Percentiles rank a stretch among this genome's conserved stretches.
Evolutionary conservation across 371 early-diverging fungal genomes (phyloP).

Genomic region (Nematocida displodere): DNA sequence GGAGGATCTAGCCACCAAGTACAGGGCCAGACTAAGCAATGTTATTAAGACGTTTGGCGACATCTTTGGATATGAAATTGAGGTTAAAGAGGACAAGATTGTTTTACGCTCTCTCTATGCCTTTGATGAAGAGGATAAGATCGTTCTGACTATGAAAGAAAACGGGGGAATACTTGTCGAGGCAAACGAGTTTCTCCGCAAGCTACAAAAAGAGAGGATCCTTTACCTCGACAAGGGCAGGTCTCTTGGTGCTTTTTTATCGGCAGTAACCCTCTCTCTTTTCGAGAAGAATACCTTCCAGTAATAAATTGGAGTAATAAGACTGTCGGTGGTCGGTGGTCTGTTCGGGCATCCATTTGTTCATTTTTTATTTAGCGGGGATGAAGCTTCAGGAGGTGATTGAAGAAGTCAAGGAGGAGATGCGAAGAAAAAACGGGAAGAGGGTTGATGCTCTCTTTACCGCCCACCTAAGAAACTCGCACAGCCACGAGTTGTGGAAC

Average conservation of each 20-base stretch:
- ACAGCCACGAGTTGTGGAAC: slow-evolving; percentile 45
- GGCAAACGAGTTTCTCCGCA: slow-evolving; percentile 53
- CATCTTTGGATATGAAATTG: slow-evolving; percentile 50
- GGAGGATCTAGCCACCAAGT: slow-evolving; percentile 11
- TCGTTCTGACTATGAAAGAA: slow-evolving; percentile 51
- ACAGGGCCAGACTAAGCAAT: slow-evolving; percentile 13
- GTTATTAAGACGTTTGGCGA: slow-evolving; percentile 9
- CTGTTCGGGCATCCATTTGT: background rate
- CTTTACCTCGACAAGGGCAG: slow-evolving; percentile 57
- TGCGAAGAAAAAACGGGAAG: slow-evolving; percentile 42
- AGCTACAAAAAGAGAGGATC: slow-evolving; percentile 52
- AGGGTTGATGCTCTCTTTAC: slow-evolving; percentile 54
- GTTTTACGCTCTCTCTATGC: slow-evolving; percentile 58
- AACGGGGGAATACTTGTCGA: slow-evolving; percentile 42
- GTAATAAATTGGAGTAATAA: slow-evolving; percentile 4
- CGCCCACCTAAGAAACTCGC: slow-evolving; percentile 47
- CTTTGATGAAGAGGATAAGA: slow-evolving; percentile 61
- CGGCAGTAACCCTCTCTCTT: slow-evolving; percentile 63
- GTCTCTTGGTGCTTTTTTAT: slow-evolving; percentile 61
- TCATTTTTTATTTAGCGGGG: background rate
- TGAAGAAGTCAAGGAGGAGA: background rate
- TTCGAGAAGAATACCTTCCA: slow-evolving; percentile 64
- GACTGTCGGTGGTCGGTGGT: background rate
- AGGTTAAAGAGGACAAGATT: slow-evolving; percentile 11
- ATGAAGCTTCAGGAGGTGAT: background rate